A percentile compares a stretch with the other conserved stretches of the same genome.
phyloP scores from a whole-genome alignment of 257 asterid genomes.

The Eustoma russellianum region DNA sequence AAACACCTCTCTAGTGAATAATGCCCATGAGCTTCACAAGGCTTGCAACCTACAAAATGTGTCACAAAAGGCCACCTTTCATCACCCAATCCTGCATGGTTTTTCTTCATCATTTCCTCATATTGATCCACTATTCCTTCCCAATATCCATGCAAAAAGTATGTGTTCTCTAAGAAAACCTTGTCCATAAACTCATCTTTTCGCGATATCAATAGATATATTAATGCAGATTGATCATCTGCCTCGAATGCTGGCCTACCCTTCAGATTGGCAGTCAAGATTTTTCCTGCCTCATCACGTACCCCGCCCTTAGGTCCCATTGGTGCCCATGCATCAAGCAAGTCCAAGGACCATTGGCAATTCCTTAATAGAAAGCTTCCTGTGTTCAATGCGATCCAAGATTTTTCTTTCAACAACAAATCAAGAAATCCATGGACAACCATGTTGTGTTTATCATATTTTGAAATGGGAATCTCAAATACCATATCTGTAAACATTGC shows the following conservation, averaged over 20 bases:
- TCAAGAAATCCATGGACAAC: slow-evolving; percentile 31
- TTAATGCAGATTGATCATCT: slow-evolving; percentile 28
- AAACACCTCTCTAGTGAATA: slow-evolving; percentile 36
- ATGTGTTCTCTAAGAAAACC: slow-evolving; percentile 40
- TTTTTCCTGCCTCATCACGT: slow-evolving; percentile 29
- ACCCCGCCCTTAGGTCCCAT: slow-evolving; percentile 41
- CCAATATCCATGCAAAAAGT: slow-evolving; percentile 45
- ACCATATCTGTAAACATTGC: slow-evolving; percentile 40
- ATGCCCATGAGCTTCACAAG: slow-evolving; percentile 39
- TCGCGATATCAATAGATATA: slow-evolving; percentile 22
- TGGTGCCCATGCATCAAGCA: slow-evolving; percentile 43
- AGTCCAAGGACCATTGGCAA: slow-evolving; percentile 43
- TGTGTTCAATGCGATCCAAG: slow-evolving; percentile 36
- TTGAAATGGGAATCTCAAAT: slow-evolving; percentile 27
- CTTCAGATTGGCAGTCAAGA: slow-evolving; percentile 28
- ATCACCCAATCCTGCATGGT: slow-evolving; percentile 30
- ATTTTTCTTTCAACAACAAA: slow-evolving; percentile 23
- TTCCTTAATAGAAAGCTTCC: slow-evolving; percentile 39
- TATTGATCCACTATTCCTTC: slow-evolving; percentile 30
- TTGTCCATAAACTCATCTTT: slow-evolving; percentile 32
- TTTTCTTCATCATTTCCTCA: slow-evolving; percentile 24
- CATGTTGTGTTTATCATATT: slow-evolving; percentile 19
- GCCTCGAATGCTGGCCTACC: slow-evolving; percentile 41
- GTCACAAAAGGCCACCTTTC: slow-evolving; percentile 55
- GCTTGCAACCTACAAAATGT: slow-evolving; percentile 44